Conservation (phyloP, 2,329 filamentous ascomycete genomes). For the Colletotrichum gloeosporioides region DNA sequence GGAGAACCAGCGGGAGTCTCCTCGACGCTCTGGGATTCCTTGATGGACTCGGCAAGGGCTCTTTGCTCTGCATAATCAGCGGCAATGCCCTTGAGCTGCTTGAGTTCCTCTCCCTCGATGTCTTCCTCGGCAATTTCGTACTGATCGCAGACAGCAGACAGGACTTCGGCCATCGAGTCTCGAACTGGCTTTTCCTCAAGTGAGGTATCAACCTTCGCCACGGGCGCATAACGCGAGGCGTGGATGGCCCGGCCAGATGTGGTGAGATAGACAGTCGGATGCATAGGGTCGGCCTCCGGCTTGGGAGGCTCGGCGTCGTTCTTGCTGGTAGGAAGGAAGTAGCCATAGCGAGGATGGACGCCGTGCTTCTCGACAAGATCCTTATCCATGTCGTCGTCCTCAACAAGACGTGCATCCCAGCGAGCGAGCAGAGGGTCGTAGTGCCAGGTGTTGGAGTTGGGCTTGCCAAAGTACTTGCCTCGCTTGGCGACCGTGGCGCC, state of each 20-base stretch:
- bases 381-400: conserved; percentile 56
- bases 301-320: conserved; percentile 48
- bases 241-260: conserved; percentile 53
- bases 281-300: conserved; percentile 47
- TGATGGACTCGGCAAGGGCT: conserved; percentile 20
- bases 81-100: conserved; percentile 33
- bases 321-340: conserved; percentile 53
- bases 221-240: conserved; percentile 45
- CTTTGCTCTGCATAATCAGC: conserved; percentile 10
- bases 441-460: conserved; percentile 59
- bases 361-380: conserved; percentile 52
- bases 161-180: conserved; percentile 30
- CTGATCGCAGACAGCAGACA: conserved; percentile 44
- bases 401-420: conserved; percentile 56
- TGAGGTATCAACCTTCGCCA: conserved; percentile 27
- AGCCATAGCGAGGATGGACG: conserved; percentile 59
- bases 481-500: conserved; percentile 58
- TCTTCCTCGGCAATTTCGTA: conserved; percentile 37
- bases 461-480: conserved; percentile 58
- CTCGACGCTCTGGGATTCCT: conserved; percentile 29
- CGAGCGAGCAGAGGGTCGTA: conserved; percentile 58
- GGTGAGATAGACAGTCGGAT: conserved; percentile 55
- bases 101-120: conserved; percentile 36
- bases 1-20: conserved; percentile 23
- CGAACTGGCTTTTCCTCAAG: conserved; percentile 9